These are phyloP conservation scores for Heterobasidion occidentale DNA, from an alignment of 1,284 basidiomycete genomes.

Conservation along the genomic window DNA sequence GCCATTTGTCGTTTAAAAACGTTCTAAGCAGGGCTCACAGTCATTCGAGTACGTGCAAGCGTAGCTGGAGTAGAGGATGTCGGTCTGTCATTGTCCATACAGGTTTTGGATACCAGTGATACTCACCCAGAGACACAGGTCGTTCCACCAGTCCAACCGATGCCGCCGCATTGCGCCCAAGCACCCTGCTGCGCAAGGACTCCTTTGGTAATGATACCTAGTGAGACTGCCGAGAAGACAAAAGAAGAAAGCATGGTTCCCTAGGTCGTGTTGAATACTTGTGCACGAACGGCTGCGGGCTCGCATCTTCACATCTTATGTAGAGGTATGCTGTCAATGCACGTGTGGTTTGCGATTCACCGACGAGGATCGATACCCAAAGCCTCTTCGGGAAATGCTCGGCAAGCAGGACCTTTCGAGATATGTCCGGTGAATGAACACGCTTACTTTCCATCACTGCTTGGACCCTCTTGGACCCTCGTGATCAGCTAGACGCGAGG, in stretches of 20 bases:
- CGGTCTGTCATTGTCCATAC: background rate
- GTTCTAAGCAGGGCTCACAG: background rate
- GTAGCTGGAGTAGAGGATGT: background rate
- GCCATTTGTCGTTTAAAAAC: background rate
- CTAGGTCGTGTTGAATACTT: background rate
- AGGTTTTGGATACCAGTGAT: too few relatives aligned
- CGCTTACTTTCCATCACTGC: too few relatives aligned
- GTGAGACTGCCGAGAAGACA: background rate
- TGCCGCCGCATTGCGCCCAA: conserved; percentile 1
- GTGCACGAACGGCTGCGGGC: background rate
- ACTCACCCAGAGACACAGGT: background rate
- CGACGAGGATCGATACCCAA: too few relatives aligned
- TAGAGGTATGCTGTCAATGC: background rate
- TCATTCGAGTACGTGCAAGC: background rate
- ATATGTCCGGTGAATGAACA: too few relatives aligned
- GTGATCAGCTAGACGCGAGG: too few relatives aligned
- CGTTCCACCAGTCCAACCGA: background rate
- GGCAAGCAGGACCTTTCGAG: too few relatives aligned
- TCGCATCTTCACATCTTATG: background rate
- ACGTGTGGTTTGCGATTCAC: too few relatives aligned
- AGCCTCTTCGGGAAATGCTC: too few relatives aligned
- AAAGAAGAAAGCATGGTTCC: background rate
- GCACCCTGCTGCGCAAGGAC: background rate
- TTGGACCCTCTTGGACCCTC: too few relatives aligned
- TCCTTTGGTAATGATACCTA: background rate